Evolutionary conservation across 345 rosid species (phyloP), one percentile per base, ranked within the genome.

Genomic region (Camelina laxa): DNA sequence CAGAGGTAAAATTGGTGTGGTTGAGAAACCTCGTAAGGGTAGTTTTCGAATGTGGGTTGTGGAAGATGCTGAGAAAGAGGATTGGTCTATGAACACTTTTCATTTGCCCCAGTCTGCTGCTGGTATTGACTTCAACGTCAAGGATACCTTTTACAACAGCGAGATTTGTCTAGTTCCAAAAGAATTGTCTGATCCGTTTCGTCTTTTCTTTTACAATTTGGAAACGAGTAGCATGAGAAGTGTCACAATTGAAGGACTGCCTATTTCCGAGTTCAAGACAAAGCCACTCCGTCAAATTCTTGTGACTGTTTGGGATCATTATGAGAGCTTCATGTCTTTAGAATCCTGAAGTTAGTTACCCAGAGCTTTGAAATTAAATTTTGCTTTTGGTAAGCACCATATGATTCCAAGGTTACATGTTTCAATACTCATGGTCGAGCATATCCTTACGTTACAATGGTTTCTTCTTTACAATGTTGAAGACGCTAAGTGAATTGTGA

Each of bases 161-260:
- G 70, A 73, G 51, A 33, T 73, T 30, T 63, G 62, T 41, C 30
- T 62, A 2, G 69, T 50, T 71, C 42, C 61, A 5, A 51, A 3
- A 19, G 1, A 16, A 5, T 14, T 51, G 5, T 41, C 53, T 9
- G 55, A 15, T 39, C 76, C 69, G 0, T 41, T 72, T 30, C 8
- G 31, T 62, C 61, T 72, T 1, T 41, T 16, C 63, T 63, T 27
- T 72, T 63, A 53, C 54, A 72, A 19, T 31, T 63, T 72, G 44
- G 30, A 53, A 9, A 30, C 5, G 15, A 19, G 53, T 4, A 36
- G 55, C 45, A 62, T 53, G 21, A 72, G 54, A 51, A 27, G 6
- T 19, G 54, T 51, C 54, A 14, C 8, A 1, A 9, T 51, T 41
- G 30, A 72, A 69, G 55, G 44, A 17, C 55, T 57, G 12, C 50